Evolutionary conservation across 2,329 filamentous ascomycete species (phyloP).

Genomic region (Verticillium tricorpus): DNA sequence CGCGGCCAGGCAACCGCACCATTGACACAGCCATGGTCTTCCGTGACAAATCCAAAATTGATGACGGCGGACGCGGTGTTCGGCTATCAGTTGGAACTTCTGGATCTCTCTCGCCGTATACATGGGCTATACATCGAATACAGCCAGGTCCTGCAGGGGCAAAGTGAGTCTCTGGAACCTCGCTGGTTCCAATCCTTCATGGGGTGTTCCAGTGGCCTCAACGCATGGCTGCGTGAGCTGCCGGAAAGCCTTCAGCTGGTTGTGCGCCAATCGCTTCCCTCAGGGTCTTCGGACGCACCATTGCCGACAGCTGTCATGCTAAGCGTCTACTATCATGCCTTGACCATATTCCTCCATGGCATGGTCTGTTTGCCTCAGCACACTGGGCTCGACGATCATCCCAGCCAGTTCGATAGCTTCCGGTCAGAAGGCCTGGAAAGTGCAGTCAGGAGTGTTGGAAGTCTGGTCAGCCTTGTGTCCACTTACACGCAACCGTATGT

Average conservation of each 20-base stretch:
- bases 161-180: too few species aligned
- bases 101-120: not conserved
- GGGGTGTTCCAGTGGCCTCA: not conserved
- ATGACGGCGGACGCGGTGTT: not conserved
- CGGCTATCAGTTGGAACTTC: not conserved
- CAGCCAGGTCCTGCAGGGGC: not conserved
- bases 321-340: slow-evolving; percentile 5
- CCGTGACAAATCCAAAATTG: too few species aligned
- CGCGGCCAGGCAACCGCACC: too few species aligned
- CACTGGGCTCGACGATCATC: not conserved
- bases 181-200: not conserved
- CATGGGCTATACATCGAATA: not conserved
- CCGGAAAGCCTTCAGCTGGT: not conserved
- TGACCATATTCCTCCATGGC: slow-evolving; percentile 4
- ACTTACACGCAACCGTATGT: too few species aligned
- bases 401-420: too few species aligned
- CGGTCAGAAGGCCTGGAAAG: too few species aligned
- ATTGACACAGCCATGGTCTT: too few species aligned
- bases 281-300: too few species aligned
- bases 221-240: not conserved
- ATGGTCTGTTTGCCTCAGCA: slow-evolving; percentile 1
- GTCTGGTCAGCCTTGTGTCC: too few species aligned
- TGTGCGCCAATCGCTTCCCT: not conserved
- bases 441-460: too few species aligned
- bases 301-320: slow-evolving; percentile 2